Base-by-base conservation (phyloP, 768 basidiomycete species). In the Tylopilus cervinicoccineus region DNA sequence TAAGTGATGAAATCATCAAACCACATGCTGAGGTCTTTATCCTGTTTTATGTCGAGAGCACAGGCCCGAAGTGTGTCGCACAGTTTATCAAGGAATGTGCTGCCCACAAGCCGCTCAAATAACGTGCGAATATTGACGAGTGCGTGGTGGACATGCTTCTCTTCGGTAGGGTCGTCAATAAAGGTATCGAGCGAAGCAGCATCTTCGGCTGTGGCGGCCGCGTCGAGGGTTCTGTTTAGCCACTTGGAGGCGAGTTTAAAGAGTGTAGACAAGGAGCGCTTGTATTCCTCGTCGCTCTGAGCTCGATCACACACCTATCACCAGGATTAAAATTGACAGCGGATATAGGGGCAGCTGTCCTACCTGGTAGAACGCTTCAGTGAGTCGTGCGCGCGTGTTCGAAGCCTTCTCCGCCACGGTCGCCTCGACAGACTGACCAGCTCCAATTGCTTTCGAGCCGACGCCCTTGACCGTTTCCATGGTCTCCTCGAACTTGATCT, bases 381-480 rank as follows among this genome's bases (percentile, higher is more conserved):
- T 72, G 6, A 86, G 50, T 1, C 78, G 68, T 1, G 57, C 47
- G 11, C 62, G 64, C 0, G 78, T 75, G 36, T 71, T 70, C 13
- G 76, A 68, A 0, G 70, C 62, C 32, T 70, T 62, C 13, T 83
- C 77, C 53, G 82, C 65, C 1, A 70, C 64, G 6, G 71, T 68
- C 1, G 58, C 64, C 3, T 70, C 67, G 4, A 73, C 71, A 1
- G 64, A 61, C 56, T 84, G 80, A 4, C 71, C 70, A 0, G 69
- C 70, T 4, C 78, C 82, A 23, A 88, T 87, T 8, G 73, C 75
- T 27, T 69, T 70, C 0, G 75, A 77, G 8, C 86, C 86, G 0
- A 69, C 72, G 11, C 68, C 74, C 60, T 84, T 87, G 10, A 78
- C 70, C 0, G 74, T 75, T 26, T 86, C 86, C 79, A 88, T 83